phyloP scores from a whole-genome alignment of 139 green algal genomes.

The Chlamydomonas sp. region DNA sequence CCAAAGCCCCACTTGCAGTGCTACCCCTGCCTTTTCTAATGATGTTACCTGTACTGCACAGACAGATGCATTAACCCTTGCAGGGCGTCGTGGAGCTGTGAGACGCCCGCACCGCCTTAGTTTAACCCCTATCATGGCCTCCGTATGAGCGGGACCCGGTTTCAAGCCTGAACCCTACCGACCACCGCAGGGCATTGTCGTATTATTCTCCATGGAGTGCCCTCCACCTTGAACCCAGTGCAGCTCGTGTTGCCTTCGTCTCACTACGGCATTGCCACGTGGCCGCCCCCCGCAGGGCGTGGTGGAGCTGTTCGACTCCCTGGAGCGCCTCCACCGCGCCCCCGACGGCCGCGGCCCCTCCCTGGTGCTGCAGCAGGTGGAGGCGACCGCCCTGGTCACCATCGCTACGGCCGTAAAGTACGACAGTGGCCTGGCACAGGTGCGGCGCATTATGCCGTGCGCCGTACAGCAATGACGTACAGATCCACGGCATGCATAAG shows the following conservation, averaged over 20 bases:
- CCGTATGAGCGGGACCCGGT: too few relatives aligned
- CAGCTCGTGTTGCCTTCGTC: too few relatives aligned
- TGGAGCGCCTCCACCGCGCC: slow-evolving; percentile 22
- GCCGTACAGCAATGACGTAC: neutral
- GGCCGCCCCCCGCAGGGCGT: neutral
- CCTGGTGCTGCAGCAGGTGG: slow-evolving; percentile 29
- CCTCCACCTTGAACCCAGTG: too few relatives aligned
- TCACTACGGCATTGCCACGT: too few relatives aligned
- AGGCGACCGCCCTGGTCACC: slow-evolving; percentile 51
- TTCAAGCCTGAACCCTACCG: too few relatives aligned
- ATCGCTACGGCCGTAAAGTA: slow-evolving; percentile 48
- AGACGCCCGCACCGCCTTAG: neutral
- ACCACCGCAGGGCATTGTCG: too few relatives aligned
- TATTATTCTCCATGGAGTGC: too few relatives aligned
- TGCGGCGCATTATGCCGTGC: slow-evolving; percentile 19
- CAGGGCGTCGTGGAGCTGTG: slow-evolving; percentile 30
- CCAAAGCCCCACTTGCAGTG: neutral
- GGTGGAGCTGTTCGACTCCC: slow-evolving; percentile 27
- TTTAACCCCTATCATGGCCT: too few relatives aligned
- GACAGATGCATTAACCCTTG: neutral
- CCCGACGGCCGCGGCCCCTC: neutral
- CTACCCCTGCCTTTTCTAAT: neutral
- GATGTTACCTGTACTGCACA: neutral
- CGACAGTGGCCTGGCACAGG: slow-evolving; percentile 34
- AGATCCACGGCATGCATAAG: neutral